A percentile compares a stretch with the other conserved stretches of the same genome.
Conservation (phyloP, 2,329 filamentous ascomycete genomes). For the Macrophomina tecta region DNA sequence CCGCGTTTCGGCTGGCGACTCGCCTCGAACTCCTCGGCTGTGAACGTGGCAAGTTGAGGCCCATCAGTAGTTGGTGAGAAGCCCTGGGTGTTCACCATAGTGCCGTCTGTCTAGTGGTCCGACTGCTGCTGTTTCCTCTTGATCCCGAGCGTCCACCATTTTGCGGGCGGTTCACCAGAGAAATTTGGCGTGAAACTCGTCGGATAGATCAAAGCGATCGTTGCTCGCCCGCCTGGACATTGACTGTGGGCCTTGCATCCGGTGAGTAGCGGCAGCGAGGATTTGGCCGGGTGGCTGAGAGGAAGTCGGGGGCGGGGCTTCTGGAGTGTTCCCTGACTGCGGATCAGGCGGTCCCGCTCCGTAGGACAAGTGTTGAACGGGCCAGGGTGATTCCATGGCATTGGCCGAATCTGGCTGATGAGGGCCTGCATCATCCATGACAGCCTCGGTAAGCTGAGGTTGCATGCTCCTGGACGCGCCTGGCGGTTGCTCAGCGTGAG, state of each 20-base stretch:
- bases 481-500: not conserved
- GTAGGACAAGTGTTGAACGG: not conserved
- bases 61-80: not conserved
- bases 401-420: slow-evolving; percentile 7
- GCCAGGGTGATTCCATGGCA: slow-evolving; percentile 3
- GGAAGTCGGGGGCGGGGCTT: not conserved
- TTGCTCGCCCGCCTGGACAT: not conserved
- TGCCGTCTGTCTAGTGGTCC: not conserved
- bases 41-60: not conserved
- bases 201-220: slow-evolving; percentile 21
- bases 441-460: slow-evolving; percentile 12
- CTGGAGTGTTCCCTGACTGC: not conserved
- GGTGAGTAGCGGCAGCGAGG: not conserved
- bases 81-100: not conserved
- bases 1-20: not conserved
- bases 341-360: not conserved
- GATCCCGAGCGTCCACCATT: not conserved
- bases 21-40: not conserved
- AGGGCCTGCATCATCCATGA: not conserved
- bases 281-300: not conserved
- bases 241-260: not conserved
- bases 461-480: slow-evolving; percentile 1
- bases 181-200: slow-evolving; percentile 25
- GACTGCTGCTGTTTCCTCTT: slow-evolving; percentile 8
- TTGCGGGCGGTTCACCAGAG: slow-evolving; percentile 11